phyloP scores from a whole-genome alignment of 176 grass and related monocot genomes.

The Pharus latifolius region DNA sequence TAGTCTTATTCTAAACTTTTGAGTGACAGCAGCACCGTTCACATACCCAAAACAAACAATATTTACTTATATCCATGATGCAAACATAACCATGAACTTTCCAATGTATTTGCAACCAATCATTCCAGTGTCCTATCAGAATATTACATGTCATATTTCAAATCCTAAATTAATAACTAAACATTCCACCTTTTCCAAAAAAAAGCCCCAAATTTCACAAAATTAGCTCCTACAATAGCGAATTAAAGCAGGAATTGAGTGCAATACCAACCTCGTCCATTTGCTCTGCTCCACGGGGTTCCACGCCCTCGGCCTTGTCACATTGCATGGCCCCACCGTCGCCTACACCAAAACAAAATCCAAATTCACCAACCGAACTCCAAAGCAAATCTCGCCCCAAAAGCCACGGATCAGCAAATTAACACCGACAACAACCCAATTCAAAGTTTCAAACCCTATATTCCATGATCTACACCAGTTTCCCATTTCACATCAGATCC shows the following conservation, averaged over 20 bases:
- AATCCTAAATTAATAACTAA: not conserved
- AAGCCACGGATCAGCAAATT: not conserved
- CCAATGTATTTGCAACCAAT: too few species aligned
- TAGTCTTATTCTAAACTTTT: not conserved
- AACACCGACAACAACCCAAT: not conserved
- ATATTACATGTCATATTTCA: not conserved
- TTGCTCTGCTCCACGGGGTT: conserved; percentile 89
- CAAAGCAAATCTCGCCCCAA: not conserved
- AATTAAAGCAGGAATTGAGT: not conserved
- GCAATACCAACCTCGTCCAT: conserved; percentile 71
- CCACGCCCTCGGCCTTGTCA: conserved; percentile 78
- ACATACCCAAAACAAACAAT: not conserved
- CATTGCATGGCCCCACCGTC: conserved; percentile 76
- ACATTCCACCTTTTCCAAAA: not conserved
- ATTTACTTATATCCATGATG: not conserved
- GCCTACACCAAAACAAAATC: conserved; percentile 32
- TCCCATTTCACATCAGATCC: conserved; percentile 17
- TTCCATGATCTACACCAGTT: not conserved
- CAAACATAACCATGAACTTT: too few species aligned
- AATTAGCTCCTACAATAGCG: not conserved
- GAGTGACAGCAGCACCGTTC: not conserved
- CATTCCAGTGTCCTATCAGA: too few species aligned
- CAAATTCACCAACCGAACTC: conserved; percentile 5
- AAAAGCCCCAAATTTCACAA: not conserved
- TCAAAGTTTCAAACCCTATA: not conserved